Base-by-base conservation (phyloP, 352 stramenopile genomes). In the Globisporangium yorkense region DNA sequence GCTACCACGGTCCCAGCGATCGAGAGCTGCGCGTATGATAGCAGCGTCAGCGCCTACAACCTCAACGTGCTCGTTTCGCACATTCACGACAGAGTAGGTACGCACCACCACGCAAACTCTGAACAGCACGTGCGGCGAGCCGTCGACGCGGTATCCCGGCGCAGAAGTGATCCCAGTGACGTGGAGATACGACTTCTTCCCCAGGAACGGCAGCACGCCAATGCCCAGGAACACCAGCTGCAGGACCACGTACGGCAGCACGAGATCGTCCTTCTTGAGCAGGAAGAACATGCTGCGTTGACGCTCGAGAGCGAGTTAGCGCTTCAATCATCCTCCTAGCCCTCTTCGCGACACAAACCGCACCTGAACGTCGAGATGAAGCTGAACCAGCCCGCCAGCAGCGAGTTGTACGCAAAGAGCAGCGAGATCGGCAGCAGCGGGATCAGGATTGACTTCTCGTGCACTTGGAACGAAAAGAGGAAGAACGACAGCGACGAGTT, bases 381-480 rank as follows among this genome's bases (percentile, higher is more conserved):
- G 55, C 79, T 86, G 58, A 93, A 93, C 81, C 83, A 93, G 16
- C 79, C 74, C 13, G 78, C 68, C 0, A 95, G 50, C 27, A 93
- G 68, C 21, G 77, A 62, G 12, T 80, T 71, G 41, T 87, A 61
- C 16, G 66, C 60, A 63, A 81, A 84, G 29, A 98, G 68, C 5
- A 98, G 77, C n/a, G 84, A 88, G 10, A 96, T 76, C 1, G 96
- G 95, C 39, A 97, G 77, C 41, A 98, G 55, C n/a, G 92, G 78
- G 31, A 98, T 73, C 56, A 99, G 65, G 54, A 98, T 98, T 7
- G 92, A 90, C 66, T 99, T 99, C 67, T 99, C 96, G 59, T 99
- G 96, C 44, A 99, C 96, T 92, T 99, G 96, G 69, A 97, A 99
- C n/a, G 90, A 98, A 46, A 97, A 97, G 48, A 98, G 75, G 68